Evolutionary conservation across 106 monocot genomes (phyloP).

Genomic region (Dendrobium chrysotoxum): DNA sequence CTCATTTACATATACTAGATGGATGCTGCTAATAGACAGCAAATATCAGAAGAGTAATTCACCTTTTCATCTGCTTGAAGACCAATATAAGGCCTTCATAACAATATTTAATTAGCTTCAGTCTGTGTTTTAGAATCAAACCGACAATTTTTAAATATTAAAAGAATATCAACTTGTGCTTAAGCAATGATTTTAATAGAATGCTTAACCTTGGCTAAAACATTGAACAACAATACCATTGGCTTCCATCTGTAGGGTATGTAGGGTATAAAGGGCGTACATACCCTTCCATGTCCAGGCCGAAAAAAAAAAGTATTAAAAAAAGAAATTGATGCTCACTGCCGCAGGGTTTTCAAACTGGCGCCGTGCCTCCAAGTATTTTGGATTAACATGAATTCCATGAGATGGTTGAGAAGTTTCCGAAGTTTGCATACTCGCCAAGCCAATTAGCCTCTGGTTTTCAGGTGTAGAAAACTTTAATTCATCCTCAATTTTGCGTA

Average conservation of each 20-base stretch:
- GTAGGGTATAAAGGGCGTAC: not conserved
- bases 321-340: slow-evolving; percentile 24
- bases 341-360: slow-evolving; percentile 38
- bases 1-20: not conserved
- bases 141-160: not conserved
- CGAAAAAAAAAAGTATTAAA: not conserved
- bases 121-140: not conserved
- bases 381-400: slow-evolving; percentile 93
- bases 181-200: not conserved
- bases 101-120: not conserved
- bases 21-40: not conserved
- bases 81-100: not conserved
- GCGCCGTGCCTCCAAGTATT: slow-evolving; percentile 73
- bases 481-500: slow-evolving; percentile 56
- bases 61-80: not conserved
- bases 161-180: not conserved
- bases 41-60: not conserved
- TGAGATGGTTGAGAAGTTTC: slow-evolving; percentile 60
- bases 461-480: slow-evolving; percentile 49
- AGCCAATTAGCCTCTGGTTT: slow-evolving; percentile 23
- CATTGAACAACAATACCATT: not conserved
- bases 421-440: slow-evolving; percentile 25
- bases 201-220: not conserved
- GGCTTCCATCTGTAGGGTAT: not conserved
- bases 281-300: not conserved